Percentiles rank a stretch among this genome's conserved stretches.
These are phyloP conservation scores for Phytopythium ostracodes DNA, from an alignment of 352 stramenopile genomes.

Conservation along the genomic window DNA sequence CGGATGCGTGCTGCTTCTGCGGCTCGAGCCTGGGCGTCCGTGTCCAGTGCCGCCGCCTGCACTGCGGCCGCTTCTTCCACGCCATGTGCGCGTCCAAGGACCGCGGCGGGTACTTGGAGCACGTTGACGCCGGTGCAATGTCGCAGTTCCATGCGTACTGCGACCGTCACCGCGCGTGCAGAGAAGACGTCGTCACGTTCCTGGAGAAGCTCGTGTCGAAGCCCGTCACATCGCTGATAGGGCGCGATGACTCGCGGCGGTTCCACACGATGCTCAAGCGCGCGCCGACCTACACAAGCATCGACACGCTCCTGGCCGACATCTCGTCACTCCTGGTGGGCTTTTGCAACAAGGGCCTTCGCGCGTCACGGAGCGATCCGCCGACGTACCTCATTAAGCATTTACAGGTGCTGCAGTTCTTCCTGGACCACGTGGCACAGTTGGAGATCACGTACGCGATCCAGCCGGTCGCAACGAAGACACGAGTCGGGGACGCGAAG, in stretches of 20 bases:
- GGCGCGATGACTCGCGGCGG: conserved; percentile 46
- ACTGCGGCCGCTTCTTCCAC: conserved; percentile 64
- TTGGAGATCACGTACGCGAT: conserved; percentile 51
- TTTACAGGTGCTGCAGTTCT: conserved; percentile 63
- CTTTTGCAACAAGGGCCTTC: conserved; percentile 48
- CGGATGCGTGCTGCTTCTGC: conserved; percentile 51
- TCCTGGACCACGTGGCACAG: conserved; percentile 62
- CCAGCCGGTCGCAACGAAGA: conserved; percentile 12
- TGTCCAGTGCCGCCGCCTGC: conserved; percentile 52
- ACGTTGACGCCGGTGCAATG: conserved; percentile 21
- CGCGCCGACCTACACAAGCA: conserved; percentile 30
- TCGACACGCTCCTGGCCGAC: conserved; percentile 36
- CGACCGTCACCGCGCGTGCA: conserved; percentile 42
- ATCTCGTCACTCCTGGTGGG: conserved; percentile 40
- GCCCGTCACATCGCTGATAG: conserved; percentile 39
- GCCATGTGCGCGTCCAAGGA: conserved; percentile 46
- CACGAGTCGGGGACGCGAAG: conserved; percentile 44
- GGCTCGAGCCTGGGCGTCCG: conserved; percentile 26
- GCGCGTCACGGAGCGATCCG: conserved; percentile 39
- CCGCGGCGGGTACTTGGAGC: conserved; percentile 31
- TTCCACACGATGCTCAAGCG: conserved; percentile 42
- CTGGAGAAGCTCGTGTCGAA: conserved; percentile 52
- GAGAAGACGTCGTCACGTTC: conserved; percentile 35
- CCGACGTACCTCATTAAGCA: conserved; percentile 57
- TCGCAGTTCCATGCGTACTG: conserved; percentile 63